Base-by-base conservation (phyloP, 2,329 filamentous ascomycete genomes). In the Talaromyces pinophilus region DNA sequence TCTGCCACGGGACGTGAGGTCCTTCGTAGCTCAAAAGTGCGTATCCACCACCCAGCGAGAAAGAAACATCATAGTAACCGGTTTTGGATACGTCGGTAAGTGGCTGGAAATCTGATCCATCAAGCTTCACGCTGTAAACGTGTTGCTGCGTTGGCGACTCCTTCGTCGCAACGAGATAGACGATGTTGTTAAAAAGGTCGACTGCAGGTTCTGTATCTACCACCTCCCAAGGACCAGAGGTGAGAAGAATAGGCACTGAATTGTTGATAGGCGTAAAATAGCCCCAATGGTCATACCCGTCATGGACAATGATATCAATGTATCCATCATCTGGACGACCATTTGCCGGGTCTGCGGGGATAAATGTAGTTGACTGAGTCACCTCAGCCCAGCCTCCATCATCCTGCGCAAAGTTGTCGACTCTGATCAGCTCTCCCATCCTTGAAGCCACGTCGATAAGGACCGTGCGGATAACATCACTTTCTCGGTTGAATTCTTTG, bases 351-450 rank as follows among this genome's bases (percentile, higher is more conserved):
- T 97, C 92, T 3, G 92, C 91, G 1, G 95, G 95, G 66, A 99
- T 89, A 74, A 90, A 98, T 15, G 83, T 88, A 3, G 93, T 97
- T 50, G 90, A 87, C 72, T 97, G 90, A 0, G 92, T 92, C 50
- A 97, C 92, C 79, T 99, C 95, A 72, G 97, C 94, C 95, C 95
- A 99, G 40, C 95, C 96, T 25, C 93, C 93, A 76, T 99, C 95
- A n/a, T 97, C 83, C 66, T 90, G 85, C 70, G 88, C 87, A 59
- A 97, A 88, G 76, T 99, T 88, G 59, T 92, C 86, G 22, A 88
- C 90, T 69, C 94, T 86, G 59, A 97, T 88, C 0, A 91, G 90
- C 77, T 90, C 91, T 35, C 92, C 93, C 22, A 86, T 88, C 59
- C 92, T 89, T 2, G 84, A 81, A 25, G 82, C 80, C 5, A 95